These are phyloP conservation scores for Solanum infundibuliforme DNA, from an alignment of 257 asterid species.

Conservation along the genomic window DNA sequence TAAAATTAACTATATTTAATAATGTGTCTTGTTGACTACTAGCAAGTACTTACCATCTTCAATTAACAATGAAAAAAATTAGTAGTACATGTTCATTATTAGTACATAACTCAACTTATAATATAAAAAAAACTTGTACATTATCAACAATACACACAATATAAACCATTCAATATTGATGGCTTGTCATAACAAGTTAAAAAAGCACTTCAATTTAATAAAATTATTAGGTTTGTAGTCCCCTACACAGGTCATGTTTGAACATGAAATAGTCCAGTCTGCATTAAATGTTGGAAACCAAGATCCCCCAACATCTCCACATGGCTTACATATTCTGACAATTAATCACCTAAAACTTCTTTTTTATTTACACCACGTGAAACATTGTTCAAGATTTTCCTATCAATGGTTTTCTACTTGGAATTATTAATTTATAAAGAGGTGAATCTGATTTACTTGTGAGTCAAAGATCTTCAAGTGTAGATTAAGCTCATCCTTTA, in stretches of 20 bases:
- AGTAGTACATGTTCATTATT: not conserved
- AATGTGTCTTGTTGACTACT: not conserved
- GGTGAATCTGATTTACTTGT: constrained; percentile 10
- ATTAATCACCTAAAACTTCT: not conserved
- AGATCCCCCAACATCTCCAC: constrained; percentile 47
- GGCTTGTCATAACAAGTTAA: constrained; percentile 14
- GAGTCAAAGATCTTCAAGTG: constrained; percentile 32
- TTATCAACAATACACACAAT: no score
- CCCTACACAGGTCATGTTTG: constrained; percentile 32
- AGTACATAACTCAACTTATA: not conserved
- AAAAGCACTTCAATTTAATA: not conserved
- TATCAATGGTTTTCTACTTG: not conserved
- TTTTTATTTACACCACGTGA: constrained; percentile 1
- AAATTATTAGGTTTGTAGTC: constrained; percentile 16
- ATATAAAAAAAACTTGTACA: not conserved
- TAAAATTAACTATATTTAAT: not conserved
- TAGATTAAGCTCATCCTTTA: not conserved
- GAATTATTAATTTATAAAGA: not conserved
- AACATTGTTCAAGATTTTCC: constrained; percentile 3
- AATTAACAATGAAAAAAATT: not conserved
- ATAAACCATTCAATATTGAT: constrained; percentile 4
- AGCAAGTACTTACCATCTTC: not conserved
- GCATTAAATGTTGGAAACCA: constrained; percentile 30
- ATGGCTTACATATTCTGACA: constrained; percentile 38
- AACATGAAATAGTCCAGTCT: constrained; percentile 35